Evolutionary conservation across 2,329 filamentous ascomycete species (phyloP).

Genomic region (Trichoderma semiorbis): DNA sequence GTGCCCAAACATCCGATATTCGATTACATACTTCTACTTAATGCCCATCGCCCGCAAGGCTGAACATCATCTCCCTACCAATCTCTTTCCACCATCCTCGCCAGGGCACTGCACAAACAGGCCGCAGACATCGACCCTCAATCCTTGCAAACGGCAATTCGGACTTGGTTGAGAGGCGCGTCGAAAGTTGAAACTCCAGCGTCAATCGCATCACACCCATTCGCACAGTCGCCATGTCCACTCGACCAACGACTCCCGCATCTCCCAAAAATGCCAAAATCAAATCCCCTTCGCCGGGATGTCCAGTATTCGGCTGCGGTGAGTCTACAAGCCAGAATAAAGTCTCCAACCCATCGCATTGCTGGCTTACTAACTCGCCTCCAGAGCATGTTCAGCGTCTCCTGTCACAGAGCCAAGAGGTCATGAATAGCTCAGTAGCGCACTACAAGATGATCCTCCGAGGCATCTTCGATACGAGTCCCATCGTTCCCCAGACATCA

Average conservation of each 20-base stretch:
- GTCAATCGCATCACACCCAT: neutral
- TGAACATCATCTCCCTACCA: neutral
- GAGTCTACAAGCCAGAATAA: constrained; percentile 31
- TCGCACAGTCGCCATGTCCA: constrained; percentile 37
- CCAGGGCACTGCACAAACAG: neutral
- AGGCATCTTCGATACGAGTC: constrained; percentile 65
- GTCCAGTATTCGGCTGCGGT: constrained; percentile 64
- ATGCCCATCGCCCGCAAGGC: neutral
- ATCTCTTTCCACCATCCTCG: neutral
- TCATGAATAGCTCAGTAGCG: constrained; percentile 64
- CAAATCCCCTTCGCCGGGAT: constrained; percentile 56
- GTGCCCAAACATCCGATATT: neutral
- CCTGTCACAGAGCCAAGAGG: constrained; percentile 57
- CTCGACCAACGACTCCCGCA: constrained; percentile 47
- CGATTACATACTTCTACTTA: neutral
- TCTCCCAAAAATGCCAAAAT: constrained; percentile 57
- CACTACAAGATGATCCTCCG: constrained; percentile 71
- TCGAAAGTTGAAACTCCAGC: neutral
- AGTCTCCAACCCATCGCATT: neutral
- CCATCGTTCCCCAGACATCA: constrained; percentile 62
- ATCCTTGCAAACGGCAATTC: neutral
- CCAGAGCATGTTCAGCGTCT: constrained; percentile 70
- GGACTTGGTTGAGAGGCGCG: neutral
- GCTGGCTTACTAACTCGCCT: constrained; percentile 23
- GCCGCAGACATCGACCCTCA: neutral